Conservation (phyloP, 2,329 filamentous ascomycete species). For the Alternaria ethzedia region DNA sequence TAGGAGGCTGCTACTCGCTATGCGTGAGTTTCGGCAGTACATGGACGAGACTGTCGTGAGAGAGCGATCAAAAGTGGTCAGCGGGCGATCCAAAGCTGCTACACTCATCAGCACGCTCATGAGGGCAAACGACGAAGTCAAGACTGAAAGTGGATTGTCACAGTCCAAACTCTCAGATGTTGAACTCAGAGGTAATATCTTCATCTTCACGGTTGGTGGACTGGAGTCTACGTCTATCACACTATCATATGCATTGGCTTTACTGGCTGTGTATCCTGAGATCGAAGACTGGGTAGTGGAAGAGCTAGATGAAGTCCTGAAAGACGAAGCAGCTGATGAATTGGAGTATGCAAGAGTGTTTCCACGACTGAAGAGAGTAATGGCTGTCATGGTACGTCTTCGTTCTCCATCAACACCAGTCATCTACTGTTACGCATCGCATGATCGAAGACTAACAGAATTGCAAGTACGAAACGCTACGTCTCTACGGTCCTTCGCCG, state of each 20-base stretch:
- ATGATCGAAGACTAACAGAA: background rate
- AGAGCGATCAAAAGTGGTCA: background rate
- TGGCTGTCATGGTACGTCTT: slow-evolving; percentile 56
- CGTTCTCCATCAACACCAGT: background rate
- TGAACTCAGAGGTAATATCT: slow-evolving; percentile 41
- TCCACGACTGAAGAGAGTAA: slow-evolving; percentile 52
- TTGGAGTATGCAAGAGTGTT: slow-evolving; percentile 52
- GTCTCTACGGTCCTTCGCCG: slow-evolving; percentile 30
- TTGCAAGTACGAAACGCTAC: slow-evolving; percentile 36
- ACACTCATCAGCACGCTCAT: slow-evolving; percentile 32
- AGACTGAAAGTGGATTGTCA: background rate
- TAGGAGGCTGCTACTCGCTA: slow-evolving; percentile 22
- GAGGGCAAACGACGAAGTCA: slow-evolving; percentile 16
- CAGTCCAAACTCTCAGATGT: slow-evolving; percentile 18
- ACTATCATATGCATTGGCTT: slow-evolving; percentile 56
- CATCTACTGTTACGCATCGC: background rate
- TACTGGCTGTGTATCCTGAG: slow-evolving; percentile 55
- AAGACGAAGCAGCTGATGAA: slow-evolving; percentile 12
- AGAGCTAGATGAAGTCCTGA: slow-evolving; percentile 53
- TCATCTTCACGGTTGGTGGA: slow-evolving; percentile 39
- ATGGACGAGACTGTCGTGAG: slow-evolving; percentile 16
- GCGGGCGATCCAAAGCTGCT: slow-evolving; percentile 30
- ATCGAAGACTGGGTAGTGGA: slow-evolving; percentile 61
- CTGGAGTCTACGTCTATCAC: slow-evolving; percentile 53
- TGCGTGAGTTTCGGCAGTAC: slow-evolving; percentile 25